Base-by-base conservation (phyloP, 768 basidiomycete species). In the Tylopilus felleus region DNA sequence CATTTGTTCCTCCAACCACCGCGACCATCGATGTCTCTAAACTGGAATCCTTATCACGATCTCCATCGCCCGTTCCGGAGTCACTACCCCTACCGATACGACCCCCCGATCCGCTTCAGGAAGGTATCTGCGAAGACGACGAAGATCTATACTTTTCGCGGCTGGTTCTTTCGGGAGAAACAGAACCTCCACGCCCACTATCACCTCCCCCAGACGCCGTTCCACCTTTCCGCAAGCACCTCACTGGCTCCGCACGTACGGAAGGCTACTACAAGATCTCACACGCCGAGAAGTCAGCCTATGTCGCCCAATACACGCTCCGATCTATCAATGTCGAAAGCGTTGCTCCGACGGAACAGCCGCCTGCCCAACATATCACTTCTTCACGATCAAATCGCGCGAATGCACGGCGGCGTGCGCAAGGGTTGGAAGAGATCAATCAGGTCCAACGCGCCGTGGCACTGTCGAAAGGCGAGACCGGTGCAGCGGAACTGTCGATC, bases 221-320 rank as follows among this genome's bases (percentile, higher is more conserved):
- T 7, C 71, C 74, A 8, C 74, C 81, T n/a, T 82, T 84, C 71
- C 85, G 88, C 35, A 84, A 83, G 49, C 93, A 96, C 66, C 60
- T 82, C 46, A 88, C 89, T 1, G 94, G 95, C 22, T 88, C 90
- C 29, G 93, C 93, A 17, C 84, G 96, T 16, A 93, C 94, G 1
- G 92, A 98, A 69, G 96, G 97, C 4, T 94, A 86, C 72, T 96
- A 96, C 80, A 91, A 93, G 76, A 92, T 98, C 68, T 86, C 92
- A 0, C 88, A 92, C 63, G 82, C 86, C 7, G 90, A 93, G 68
- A 97, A 97, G 75, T 87, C 92, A 0, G 83, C 83, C 3, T 98
- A 98, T 61, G 89, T 98, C 40, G 88, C 91, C 6, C 92, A 96
- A 69, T 93, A 93, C 68, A 85, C 86, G 53, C 74, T 80, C 25